Percentiles rank a stretch among this genome's conserved stretches.
These are phyloP conservation scores for Scolecobasidium constrictum DNA, from an alignment of 2,329 filamentous ascomycete species.

Conservation along the genomic window DNA sequence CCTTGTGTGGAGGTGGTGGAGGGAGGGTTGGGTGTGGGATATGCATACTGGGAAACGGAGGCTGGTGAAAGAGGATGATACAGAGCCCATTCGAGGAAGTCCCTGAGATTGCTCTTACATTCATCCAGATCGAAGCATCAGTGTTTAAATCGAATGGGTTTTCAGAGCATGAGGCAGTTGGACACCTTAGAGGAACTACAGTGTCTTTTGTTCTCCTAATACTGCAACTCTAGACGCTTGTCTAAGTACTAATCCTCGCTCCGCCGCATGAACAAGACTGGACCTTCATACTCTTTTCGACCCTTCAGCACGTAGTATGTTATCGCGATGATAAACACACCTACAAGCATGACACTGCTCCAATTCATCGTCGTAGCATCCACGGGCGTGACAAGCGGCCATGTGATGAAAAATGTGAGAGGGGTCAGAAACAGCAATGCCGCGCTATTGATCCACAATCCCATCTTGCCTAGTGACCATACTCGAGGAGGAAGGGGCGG, in stretches of 20 bases:
- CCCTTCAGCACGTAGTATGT: conserved; percentile 5
- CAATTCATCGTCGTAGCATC: conserved; percentile 27
- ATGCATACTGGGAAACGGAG: too few species aligned
- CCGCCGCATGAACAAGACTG: not conserved
- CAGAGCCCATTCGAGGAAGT: too few species aligned
- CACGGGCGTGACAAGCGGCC: not conserved
- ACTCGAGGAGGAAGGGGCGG: conserved; percentile 25
- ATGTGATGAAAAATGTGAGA: conserved; percentile 9
- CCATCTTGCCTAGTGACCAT: conserved; percentile 28
- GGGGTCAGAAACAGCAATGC: conserved; percentile 25
- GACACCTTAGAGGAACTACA: too few species aligned
- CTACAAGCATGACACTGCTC: conserved; percentile 11
- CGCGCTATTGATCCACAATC: conserved; percentile 25
- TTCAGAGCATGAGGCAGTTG: too few species aligned
- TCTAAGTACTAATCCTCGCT: too few species aligned
- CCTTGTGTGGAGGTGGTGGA: not conserved
- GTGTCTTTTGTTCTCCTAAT: too few species aligned
- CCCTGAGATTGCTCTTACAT: too few species aligned
- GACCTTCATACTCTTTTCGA: conserved; percentile 4
- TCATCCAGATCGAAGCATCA: too few species aligned
- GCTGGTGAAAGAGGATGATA: too few species aligned
- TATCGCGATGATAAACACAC: conserved; percentile 5
- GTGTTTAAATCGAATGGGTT: too few species aligned
- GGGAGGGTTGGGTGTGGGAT: too few species aligned
- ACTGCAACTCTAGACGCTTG: too few species aligned